Conservation (phyloP, 2,329 filamentous ascomycete species). For the Exophiala oligosperma region DNA sequence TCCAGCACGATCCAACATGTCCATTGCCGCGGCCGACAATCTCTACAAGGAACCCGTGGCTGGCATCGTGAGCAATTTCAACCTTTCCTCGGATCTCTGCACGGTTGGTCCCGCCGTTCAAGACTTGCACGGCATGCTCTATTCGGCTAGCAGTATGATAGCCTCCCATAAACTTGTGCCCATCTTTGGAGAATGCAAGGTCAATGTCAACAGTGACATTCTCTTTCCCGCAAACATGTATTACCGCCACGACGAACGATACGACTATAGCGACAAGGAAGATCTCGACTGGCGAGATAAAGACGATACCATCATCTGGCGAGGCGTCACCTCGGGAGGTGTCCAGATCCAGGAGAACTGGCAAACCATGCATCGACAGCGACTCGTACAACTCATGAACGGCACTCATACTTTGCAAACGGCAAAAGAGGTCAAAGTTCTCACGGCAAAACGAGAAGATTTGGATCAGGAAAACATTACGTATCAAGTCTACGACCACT, state of each 20-base stretch:
- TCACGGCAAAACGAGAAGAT: constrained; percentile 29
- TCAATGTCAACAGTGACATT: constrained; percentile 69
- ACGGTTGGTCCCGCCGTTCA: constrained; percentile 66
- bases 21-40: constrained; percentile 34
- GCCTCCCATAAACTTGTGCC: constrained; percentile 62
- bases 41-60: constrained; percentile 44
- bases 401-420: constrained; percentile 32
- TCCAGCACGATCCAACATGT: constrained; percentile 54
- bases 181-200: constrained; percentile 68
- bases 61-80: constrained; percentile 64
- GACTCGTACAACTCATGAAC: constrained; percentile 39
- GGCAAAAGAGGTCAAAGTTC: constrained; percentile 31
- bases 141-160: constrained; percentile 58
- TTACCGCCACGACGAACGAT: constrained; percentile 58
- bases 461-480: constrained; percentile 22
- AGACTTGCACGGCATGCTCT: constrained; percentile 64
- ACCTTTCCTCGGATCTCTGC: constrained; percentile 62
- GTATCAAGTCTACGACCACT: constrained; percentile 31
- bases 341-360: constrained; percentile 48
- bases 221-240: constrained; percentile 70
- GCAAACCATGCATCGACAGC: constrained; percentile 40
- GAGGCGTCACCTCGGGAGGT: constrained; percentile 65
- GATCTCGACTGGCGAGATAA: constrained; percentile 62
- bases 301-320: constrained; percentile 59
- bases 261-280: constrained; percentile 56